phyloP scores from a whole-genome alignment of 2,329 filamentous ascomycete species.

The Claviceps citrina region DNA sequence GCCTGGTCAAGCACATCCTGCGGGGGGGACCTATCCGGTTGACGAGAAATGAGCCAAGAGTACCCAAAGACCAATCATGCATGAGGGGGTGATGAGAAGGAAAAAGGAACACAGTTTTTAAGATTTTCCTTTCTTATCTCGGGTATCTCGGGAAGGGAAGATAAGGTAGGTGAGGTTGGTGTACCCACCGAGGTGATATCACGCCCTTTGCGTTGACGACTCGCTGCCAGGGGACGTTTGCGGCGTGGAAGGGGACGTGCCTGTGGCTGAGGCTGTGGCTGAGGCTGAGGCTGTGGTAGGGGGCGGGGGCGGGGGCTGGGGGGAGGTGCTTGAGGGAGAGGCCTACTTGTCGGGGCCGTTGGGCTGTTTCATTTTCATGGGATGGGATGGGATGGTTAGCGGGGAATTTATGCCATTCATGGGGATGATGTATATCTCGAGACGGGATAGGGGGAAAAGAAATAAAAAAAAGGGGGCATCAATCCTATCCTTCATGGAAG shows the following conservation, averaged over 20 bases:
- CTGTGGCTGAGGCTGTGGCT: too few species aligned
- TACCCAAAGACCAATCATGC: too few species aligned
- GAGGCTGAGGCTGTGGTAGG: too few species aligned
- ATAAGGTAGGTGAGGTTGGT: too few species aligned
- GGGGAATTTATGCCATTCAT: too few species aligned
- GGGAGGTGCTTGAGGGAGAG: constrained; percentile 80
- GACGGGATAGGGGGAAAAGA: not conserved
- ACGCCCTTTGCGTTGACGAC: constrained; percentile 77
- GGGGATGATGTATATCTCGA: too few species aligned
- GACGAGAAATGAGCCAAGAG: too few species aligned
- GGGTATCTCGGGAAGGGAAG: too few species aligned
- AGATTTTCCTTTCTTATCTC: too few species aligned
- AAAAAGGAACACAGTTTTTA: too few species aligned
- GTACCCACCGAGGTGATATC: constrained; percentile 63
- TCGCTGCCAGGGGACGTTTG: constrained; percentile 85
- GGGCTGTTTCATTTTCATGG: constrained; percentile 28
- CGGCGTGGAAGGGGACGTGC: constrained; percentile 61
- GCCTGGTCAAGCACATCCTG: constrained; percentile 35
- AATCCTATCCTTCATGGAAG: not conserved
- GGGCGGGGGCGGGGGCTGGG: constrained; percentile 28
- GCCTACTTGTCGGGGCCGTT: constrained; percentile 71
- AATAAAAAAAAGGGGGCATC: not conserved
- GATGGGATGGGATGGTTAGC: too few species aligned
- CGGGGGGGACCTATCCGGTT: constrained; percentile 36
- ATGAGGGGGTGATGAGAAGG: too few species aligned